Percentiles rank a stretch among this genome's conserved stretches.
phyloP scores from a whole-genome alignment of 768 basidiomycete species.

The Tephrocybe sp. region DNA sequence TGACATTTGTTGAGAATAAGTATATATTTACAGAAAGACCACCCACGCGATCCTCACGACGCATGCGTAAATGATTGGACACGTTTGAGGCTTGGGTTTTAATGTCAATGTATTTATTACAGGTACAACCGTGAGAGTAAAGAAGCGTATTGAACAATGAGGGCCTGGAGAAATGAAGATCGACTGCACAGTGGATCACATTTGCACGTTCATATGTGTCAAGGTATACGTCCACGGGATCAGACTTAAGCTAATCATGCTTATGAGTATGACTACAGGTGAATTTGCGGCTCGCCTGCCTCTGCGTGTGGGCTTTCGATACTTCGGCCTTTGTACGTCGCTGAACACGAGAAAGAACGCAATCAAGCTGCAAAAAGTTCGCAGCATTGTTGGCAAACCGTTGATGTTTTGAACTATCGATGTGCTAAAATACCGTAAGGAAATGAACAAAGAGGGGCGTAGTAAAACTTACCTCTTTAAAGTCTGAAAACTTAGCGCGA shows the following conservation, averaged over 20 bases:
- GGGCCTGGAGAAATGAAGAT: neutral
- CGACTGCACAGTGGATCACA: neutral
- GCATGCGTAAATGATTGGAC: too few relatives aligned
- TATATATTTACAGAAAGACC: too few relatives aligned
- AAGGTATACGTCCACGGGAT: neutral
- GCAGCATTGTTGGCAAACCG: constrained; percentile 76
- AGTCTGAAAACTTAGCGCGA: constrained; percentile 85
- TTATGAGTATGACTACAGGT: constrained; percentile 4
- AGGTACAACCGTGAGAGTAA: constrained; percentile 2
- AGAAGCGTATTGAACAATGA: neutral
- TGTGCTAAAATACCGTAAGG: constrained; percentile 53
- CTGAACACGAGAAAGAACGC: constrained; percentile 62
- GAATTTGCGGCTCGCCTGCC: constrained; percentile 15
- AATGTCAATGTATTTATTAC: neutral
- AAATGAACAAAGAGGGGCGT: constrained; percentile 1
- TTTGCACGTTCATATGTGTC: constrained; percentile 5
- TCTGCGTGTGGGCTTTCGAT: constrained; percentile 23
- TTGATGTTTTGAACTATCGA: constrained; percentile 68
- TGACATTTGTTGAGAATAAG: too few relatives aligned
- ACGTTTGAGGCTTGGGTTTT: neutral
- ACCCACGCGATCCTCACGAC: too few relatives aligned
- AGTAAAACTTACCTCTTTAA: constrained; percentile 61
- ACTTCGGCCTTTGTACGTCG: constrained; percentile 39
- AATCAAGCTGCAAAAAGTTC: constrained; percentile 82
- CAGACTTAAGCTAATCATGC: neutral